Percentiles rank a stretch among this genome's conserved stretches.
phyloP scores from a whole-genome alignment of 257 asterid species.

The Euphrasia confusa region DNA sequence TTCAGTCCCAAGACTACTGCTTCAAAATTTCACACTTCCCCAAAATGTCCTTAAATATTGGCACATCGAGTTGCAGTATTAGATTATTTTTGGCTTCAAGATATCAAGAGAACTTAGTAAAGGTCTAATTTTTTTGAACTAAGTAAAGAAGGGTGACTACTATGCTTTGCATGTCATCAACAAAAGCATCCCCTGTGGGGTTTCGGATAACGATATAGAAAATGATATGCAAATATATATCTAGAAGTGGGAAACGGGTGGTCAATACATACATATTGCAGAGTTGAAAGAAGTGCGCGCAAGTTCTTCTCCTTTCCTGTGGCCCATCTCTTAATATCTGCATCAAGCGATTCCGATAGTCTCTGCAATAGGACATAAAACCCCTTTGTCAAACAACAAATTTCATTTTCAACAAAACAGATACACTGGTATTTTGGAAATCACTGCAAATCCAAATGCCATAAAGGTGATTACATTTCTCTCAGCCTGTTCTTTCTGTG shows the following conservation, averaged over 20 bases:
- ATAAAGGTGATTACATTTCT: conserved; percentile 59
- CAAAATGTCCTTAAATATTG: background rate
- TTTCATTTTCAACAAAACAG: background rate
- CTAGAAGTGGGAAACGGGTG: background rate
- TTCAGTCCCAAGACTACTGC: background rate
- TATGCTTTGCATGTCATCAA: background rate
- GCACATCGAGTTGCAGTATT: background rate
- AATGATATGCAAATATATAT: background rate
- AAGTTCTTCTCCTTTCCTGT: conserved; percentile 88
- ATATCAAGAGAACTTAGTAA: too few relatives aligned
- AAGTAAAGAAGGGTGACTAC: background rate
- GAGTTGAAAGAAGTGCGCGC: conserved; percentile 95
- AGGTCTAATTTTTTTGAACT: too few relatives aligned
- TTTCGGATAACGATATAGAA: background rate
- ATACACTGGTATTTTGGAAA: too few relatives aligned
- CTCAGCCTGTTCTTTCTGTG: conserved; percentile 96
- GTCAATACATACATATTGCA: conserved; percentile 71
- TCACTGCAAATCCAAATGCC: background rate
- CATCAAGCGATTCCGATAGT: conserved; percentile 83
- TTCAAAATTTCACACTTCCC: background rate
- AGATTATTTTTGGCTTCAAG: too few relatives aligned
- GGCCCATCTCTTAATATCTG: conserved; percentile 95
- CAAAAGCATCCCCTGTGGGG: background rate
- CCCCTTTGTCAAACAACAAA: conserved; percentile 2
- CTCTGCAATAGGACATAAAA: conserved; percentile 55